Evolutionary conservation across 495 filamentous ascomycete species (phyloP).

Genomic region (Amphirosellinia nigrospora): DNA sequence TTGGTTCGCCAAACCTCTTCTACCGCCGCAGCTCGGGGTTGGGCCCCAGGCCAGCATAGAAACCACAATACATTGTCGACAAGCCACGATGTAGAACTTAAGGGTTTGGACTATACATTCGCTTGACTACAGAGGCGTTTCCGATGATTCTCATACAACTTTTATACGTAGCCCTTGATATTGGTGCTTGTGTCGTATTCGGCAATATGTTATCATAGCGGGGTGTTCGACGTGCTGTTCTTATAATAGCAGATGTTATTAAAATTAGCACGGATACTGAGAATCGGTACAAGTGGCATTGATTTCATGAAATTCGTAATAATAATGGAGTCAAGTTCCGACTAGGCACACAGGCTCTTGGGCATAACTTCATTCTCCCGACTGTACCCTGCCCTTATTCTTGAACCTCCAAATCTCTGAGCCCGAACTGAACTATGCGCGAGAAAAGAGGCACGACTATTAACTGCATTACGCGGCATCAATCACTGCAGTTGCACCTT

Average conservation of each 20-base stretch:
- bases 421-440: neutral
- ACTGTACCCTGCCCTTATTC: neutral
- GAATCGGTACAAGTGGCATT: neutral
- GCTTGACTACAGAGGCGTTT: too few relatives aligned
- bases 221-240: neutral
- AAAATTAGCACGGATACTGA: neutral
- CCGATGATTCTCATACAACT: too few relatives aligned
- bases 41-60: too few relatives aligned
- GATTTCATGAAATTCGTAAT: neutral
- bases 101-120: too few relatives aligned
- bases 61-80: too few relatives aligned
- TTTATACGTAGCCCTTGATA: too few relatives aligned
- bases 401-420: neutral
- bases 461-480: neutral
- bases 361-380: neutral
- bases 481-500: neutral
- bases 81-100: too few relatives aligned
- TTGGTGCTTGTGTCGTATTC: too few relatives aligned
- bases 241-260: neutral
- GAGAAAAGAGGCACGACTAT: neutral
- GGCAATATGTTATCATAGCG: neutral
- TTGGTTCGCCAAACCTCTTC: too few relatives aligned
- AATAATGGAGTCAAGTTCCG: neutral
- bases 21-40: too few relatives aligned
- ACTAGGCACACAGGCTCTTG: neutral